phyloP scores from a whole-genome alignment of 495 filamentous ascomycete species.

The Physcia stellaris region DNA sequence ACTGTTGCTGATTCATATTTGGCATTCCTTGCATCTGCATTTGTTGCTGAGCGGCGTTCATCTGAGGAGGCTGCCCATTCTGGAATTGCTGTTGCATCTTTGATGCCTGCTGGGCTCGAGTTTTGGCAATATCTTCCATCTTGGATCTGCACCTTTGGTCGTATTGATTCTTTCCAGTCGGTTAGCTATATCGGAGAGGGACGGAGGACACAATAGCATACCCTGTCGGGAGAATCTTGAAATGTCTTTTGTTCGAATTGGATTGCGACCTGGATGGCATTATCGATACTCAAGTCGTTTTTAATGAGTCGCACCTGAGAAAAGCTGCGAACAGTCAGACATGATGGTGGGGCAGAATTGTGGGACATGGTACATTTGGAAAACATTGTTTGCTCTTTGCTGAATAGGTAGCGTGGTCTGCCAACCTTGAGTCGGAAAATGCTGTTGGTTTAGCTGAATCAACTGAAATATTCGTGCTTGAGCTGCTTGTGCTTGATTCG shows the following conservation, averaged over 20 bases:
- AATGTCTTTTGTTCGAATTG: slow-evolving; percentile 35
- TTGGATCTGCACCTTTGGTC: slow-evolving; percentile 36
- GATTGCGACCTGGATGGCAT: slow-evolving; percentile 31
- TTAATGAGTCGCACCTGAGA: slow-evolving; percentile 32
- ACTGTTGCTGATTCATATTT: slow-evolving; percentile 1
- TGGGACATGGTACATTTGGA: slow-evolving; percentile 32
- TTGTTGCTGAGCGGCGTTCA: slow-evolving; percentile 10
- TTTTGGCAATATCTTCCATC: slow-evolving; percentile 33
- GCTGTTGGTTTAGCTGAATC: slow-evolving; percentile 5
- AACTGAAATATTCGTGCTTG: neutral
- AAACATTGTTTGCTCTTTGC: slow-evolving; percentile 27
- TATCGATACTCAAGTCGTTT: slow-evolving; percentile 27
- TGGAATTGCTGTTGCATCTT: slow-evolving; percentile 25
- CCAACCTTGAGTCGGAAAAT: slow-evolving; percentile 33
- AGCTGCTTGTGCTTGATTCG: too few species aligned
- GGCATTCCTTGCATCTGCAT: slow-evolving; percentile 8
- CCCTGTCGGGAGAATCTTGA: slow-evolving; percentile 30
- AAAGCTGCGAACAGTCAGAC: neutral
- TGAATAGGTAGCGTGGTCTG: slow-evolving; percentile 28
- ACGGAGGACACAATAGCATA: slow-evolving; percentile 14
- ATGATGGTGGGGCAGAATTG: neutral
- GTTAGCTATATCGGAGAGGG: neutral
- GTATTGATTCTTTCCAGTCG: slow-evolving; percentile 24
- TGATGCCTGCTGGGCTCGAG: slow-evolving; percentile 31
- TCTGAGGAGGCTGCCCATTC: slow-evolving; percentile 7